Evolutionary conservation across 164 flowering plant genomes (phyloP), one percentile per base, ranked within the genome.

Genomic region (Dillenia turbinata): DNA sequence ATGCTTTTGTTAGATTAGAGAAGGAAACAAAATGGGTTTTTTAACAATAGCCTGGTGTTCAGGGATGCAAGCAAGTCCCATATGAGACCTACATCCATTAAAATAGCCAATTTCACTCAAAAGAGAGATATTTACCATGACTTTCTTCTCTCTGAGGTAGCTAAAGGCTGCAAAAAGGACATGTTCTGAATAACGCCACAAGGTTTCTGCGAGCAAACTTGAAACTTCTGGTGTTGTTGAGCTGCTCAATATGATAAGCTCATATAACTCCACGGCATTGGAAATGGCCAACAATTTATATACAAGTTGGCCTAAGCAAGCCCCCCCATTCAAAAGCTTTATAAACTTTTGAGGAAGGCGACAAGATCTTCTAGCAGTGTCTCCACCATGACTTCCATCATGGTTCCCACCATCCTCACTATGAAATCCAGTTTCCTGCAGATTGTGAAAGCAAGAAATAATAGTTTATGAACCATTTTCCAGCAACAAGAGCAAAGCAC

Each of bases 161-260:
- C 75, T 86, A 73, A 85, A 92, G 52, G 97, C 99, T 60, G 97
- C 80, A 83, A 83, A 86, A 33, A 91, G 85, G 75, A 89, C 97
- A 72, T 79, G 86, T 67, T 92, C 88, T 48, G 96, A 86, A 80
- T 91, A 95, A 52, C 87, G 87, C 45, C 87, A 76, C 45, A 95
- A 65, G 54, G 93, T 86, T 71, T 83, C 89, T 49, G 85, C 89
- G 46, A 89, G 77, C 73, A 88, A 63, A 63, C 65, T 79, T 57
- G 90, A 85, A 61, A 81, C 83, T 60, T 73, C 85, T 5, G 85
- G 77, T 59, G 86, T 77, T 52, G 72, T 73, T 55, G 96, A 79
- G 63, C 76, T 78, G 80, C 82, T 88, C 74, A 95, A 67, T 67
- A 95, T 89, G 45, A 89, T 78, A 47, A 95, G 90, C 83, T 95